A percentile compares a stretch with the other conserved stretches of the same genome.
These are phyloP conservation scores for Arthroderma sp. DNA, from an alignment of 2,329 filamentous ascomycete species.

Conservation along the genomic window DNA sequence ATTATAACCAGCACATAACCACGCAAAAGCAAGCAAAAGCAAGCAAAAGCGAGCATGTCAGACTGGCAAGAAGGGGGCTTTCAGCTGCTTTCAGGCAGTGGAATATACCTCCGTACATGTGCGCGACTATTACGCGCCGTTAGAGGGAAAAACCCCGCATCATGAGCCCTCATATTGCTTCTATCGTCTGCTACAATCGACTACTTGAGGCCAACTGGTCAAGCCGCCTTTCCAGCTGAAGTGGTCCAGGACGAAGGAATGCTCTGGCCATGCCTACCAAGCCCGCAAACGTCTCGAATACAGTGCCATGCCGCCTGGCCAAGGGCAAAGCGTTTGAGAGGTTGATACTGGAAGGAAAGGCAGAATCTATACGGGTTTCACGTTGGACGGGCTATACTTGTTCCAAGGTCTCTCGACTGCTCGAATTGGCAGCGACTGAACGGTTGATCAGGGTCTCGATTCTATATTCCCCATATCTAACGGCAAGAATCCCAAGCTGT, in stretches of 20 bases:
- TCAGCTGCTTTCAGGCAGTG: not conserved
- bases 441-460: no score
- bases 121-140: not conserved
- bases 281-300: not conserved
- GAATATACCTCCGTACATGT: not conserved
- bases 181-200: not conserved
- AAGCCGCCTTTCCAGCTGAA: not conserved
- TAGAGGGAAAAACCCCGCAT: not conserved
- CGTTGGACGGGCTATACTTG: no score
- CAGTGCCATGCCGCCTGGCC: not conserved
- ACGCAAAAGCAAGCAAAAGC: not conserved
- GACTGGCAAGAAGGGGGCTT: not conserved
- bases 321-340: not conserved
- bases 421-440: no score
- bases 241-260: not conserved
- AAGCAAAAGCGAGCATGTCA: not conserved
- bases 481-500: no score
- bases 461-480: no score
- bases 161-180: not conserved
- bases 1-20: no score
- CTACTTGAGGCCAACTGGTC: not conserved
- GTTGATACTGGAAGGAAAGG: not conserved
- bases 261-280: not conserved
- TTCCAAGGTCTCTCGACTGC: no score
- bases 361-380: no score